These are phyloP conservation scores for Picochlorum sp. DNA, from an alignment of 139 green algal species.

Conservation along the genomic window DNA sequence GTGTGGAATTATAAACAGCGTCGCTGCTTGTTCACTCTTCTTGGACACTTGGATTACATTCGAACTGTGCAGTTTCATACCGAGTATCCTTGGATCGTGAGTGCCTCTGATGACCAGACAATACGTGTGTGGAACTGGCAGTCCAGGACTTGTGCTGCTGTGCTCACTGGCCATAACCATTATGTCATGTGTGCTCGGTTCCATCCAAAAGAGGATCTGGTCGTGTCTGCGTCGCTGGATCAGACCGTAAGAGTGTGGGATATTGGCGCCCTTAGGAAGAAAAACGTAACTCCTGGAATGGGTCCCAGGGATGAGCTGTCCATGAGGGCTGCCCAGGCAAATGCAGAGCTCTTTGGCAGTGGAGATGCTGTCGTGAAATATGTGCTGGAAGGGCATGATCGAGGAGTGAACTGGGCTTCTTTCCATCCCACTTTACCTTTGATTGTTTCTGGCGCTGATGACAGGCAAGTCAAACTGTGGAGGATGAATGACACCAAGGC, in stretches of 20 bases:
- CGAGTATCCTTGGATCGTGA: conserved; percentile 97
- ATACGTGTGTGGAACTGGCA: conserved; percentile 99
- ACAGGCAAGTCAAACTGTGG: conserved; percentile 98
- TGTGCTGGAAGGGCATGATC: conserved; percentile 97
- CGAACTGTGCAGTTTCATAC: conserved; percentile 91
- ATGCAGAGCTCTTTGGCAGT: conserved; percentile 93
- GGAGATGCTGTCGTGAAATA: conserved; percentile 98
- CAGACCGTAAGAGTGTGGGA: conserved; percentile 99
- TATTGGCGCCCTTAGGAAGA: conserved; percentile 92
- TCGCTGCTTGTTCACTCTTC: conserved; percentile 95
- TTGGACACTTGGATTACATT: conserved; percentile 99
- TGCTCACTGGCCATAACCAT: conserved; percentile 99
- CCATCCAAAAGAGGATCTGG: conserved; percentile 91
- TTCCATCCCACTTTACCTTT: conserved; percentile 97
- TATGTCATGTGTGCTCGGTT: conserved; percentile 99
- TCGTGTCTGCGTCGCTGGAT: conserved; percentile 78
- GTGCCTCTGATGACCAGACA: conserved; percentile 95
- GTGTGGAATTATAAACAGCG: conserved; percentile 98
- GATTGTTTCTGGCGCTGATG: conserved; percentile 97
- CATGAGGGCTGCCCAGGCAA: conserved; percentile 74
- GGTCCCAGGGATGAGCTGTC: conserved; percentile 55
- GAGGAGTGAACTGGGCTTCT: conserved; percentile 96
- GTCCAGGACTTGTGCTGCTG: conserved; percentile 84
- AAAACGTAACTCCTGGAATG: conserved; percentile 56
- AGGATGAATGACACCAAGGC: conserved; percentile 99